Evolutionary conservation across 495 filamentous ascomycete species (phyloP), one percentile per base, ranked within the genome.

Genomic region (Penicillium tannophilum): DNA sequence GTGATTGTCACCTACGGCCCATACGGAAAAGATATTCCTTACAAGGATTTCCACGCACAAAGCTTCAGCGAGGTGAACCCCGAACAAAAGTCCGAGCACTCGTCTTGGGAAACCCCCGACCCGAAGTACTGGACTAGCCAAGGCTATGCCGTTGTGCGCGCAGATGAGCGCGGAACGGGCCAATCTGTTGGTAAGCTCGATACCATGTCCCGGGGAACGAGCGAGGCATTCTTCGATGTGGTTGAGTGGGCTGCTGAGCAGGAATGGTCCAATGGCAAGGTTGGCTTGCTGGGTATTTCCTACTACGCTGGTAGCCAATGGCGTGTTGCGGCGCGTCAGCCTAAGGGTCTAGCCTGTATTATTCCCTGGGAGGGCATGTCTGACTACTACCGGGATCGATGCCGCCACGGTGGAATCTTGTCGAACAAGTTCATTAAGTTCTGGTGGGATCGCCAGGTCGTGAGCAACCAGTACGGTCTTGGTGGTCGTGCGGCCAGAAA

Each of bases 311-410:
- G 84, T 3, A 80, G 67, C 51, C 86, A 88, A 71, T 88, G 85
- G 85, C 75, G 83, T 1, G 85, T 88, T 0, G 84, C 84, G 0
- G 85, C 86, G 11, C 74, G 84, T 7, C 71, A 78, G 36, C 86
- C 86, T 0, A 83, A 82, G 66, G 85, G 84, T 4, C 60, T 88
- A 20, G 68, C 80, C 0, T 80, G 78, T 42, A 87, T 88, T 12
- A 76, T 88, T 11, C 85, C 86, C 0, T 88, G 86, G 86, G 86
- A 88, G 63, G 86, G 86, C n/a, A 86, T 88, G 83, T 83, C 80
- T 1, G 85, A 88, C 57, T 86, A 85, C 55, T 88, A 88, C 63
- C 79, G 84, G 0, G 85, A 88, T 55, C 73, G 82, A 3, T 86
- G 81, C 51, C 65, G 84, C 4, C 86, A 89, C 56, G 87, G 87